Conservation (phyloP, 768 basidiomycete genomes). For the Agrocybe pediades region DNA sequence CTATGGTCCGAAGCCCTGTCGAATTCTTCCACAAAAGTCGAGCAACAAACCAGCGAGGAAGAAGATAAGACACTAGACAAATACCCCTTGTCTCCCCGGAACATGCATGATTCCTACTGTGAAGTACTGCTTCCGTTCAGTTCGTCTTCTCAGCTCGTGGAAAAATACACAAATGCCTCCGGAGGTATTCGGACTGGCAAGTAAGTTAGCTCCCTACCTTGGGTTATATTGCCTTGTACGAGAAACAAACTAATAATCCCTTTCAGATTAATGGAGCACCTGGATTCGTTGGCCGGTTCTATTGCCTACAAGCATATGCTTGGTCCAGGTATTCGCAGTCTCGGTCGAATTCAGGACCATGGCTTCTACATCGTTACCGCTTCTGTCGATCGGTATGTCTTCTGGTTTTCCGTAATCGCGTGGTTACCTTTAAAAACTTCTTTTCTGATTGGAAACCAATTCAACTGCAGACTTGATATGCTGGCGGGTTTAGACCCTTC, state of each 20-base stretch:
- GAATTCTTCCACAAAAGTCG: constrained; percentile 28
- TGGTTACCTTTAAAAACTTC: background rate
- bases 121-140: constrained; percentile 67
- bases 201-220: constrained; percentile 24
- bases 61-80: background rate
- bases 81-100: constrained; percentile 25
- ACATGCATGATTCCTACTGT: constrained; percentile 74
- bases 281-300: constrained; percentile 84
- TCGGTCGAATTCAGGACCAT: constrained; percentile 57
- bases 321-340: constrained; percentile 56
- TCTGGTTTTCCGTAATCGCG: background rate
- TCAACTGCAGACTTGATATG: constrained; percentile 61
- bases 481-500: constrained; percentile 56
- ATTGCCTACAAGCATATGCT: constrained; percentile 85
- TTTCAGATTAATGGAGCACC: constrained; percentile 69
- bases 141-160: constrained; percentile 57
- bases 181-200: constrained; percentile 75
- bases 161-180: constrained; percentile 70
- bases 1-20: constrained; percentile 65
- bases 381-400: constrained; percentile 67
- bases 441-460: background rate
- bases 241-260: background rate
- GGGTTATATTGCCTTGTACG: background rate
- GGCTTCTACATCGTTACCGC: constrained; percentile 87
- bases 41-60: constrained; percentile 9